phyloP scores from a whole-genome alignment of 2,329 filamentous ascomycete genomes.

The Trichoderma sp. region DNA sequence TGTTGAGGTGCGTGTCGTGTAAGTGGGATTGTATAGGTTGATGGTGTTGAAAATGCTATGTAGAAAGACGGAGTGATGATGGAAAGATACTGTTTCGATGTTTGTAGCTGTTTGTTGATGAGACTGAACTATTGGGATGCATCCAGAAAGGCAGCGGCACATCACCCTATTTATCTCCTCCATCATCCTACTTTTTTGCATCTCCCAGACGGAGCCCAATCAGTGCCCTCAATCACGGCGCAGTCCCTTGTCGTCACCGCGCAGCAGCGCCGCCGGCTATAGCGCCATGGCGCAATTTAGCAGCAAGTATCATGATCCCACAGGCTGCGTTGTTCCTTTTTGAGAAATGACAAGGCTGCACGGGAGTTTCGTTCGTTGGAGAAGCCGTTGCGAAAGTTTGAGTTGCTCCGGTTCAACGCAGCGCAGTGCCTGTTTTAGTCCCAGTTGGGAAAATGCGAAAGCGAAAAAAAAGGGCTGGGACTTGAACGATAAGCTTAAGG shows the following conservation, averaged over 20 bases:
- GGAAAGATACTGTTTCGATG: background rate
- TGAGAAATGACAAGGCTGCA: background rate
- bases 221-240: background rate
- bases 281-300: background rate
- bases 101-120: background rate
- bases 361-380: background rate
- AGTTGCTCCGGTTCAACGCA: background rate
- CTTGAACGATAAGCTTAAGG: background rate
- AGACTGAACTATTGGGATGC: background rate
- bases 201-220: background rate
- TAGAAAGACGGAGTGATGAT: background rate
- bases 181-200: background rate
- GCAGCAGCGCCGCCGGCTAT: background rate
- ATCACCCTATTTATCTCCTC: constrained; percentile 11
- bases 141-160: background rate
- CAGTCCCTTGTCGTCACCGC: constrained; percentile 5
- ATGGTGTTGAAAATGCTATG: background rate
- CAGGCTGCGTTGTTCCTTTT: background rate
- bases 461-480: background rate
- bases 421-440: background rate
- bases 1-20: background rate
- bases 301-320: background rate
- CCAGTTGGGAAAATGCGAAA: constrained; percentile 9
- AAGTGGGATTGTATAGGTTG: constrained; percentile 1
- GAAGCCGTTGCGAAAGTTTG: background rate